A percentile compares a stretch with the other conserved stretches of the same genome.
Evolutionary conservation across 2,329 filamentous ascomycete genomes (phyloP).

Genomic region (Trichoderma lentiforme): DNA sequence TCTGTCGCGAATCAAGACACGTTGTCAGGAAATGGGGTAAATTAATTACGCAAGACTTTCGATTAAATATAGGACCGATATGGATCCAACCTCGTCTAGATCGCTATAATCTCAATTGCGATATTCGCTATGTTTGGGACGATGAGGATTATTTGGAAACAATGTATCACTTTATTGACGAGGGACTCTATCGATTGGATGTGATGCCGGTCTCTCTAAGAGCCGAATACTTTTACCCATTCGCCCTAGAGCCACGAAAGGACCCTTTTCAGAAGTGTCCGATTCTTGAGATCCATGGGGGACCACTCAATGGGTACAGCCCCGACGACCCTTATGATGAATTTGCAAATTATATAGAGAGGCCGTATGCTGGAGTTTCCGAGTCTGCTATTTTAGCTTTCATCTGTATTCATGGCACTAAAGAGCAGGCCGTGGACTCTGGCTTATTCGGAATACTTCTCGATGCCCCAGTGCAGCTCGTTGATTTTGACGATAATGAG

Average conservation of each 20-base stretch:
- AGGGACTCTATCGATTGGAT: not conserved
- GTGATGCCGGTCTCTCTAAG: not conserved
- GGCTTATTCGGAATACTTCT: not conserved
- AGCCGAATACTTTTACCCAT: not conserved
- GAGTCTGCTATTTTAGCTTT: not conserved
- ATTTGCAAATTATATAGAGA: not conserved
- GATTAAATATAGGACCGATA: not conserved
- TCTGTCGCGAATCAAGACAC: not conserved
- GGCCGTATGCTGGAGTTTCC: not conserved
- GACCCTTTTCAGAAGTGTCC: not conserved
- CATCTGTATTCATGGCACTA: not conserved
- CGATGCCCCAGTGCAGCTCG: not conserved
- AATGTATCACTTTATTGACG: not conserved
- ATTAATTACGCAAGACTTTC: not conserved
- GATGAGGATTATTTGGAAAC: not conserved
- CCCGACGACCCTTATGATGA: not conserved
- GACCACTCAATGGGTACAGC: not conserved
- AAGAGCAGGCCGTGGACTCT: not conserved
- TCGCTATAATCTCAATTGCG: not conserved
- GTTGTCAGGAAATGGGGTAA: not conserved
- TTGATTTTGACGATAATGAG: not conserved
- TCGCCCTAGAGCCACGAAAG: not conserved
- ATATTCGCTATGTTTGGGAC: not conserved
- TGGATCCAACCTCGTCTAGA: not conserved
- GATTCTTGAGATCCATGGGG: not conserved